Evolutionary conservation across 148 eudicot genomes (phyloP).

Genomic region (Rhododendron ferrugineum): DNA sequence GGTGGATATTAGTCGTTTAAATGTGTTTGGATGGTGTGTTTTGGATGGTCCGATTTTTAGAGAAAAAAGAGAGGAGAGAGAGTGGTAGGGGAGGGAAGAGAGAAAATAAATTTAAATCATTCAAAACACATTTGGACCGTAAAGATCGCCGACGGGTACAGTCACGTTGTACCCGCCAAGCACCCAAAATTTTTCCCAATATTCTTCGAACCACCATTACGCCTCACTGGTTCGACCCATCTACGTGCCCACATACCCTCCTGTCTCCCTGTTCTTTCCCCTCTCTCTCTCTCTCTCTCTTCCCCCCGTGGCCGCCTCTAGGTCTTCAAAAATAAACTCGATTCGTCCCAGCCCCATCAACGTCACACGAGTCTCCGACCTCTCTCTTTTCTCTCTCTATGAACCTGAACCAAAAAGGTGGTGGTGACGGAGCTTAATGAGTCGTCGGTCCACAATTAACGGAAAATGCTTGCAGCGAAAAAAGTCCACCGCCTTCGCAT

Average conservation of each 20-base stretch:
- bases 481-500: background rate
- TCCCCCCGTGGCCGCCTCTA: background rate
- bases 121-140: too few species aligned
- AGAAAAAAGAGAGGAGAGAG: too few species aligned
- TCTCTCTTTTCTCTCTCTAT: background rate
- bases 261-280: background rate
- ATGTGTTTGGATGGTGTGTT: too few species aligned
- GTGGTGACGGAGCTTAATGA: slow-evolving; percentile 5
- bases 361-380: background rate
- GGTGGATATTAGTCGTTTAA: accelerated
- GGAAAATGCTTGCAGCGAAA: slow-evolving; percentile 12
- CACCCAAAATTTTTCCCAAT: too few species aligned
- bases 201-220: background rate
- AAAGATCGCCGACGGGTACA: too few species aligned
- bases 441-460: background rate
- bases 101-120: too few species aligned
- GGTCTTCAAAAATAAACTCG: background rate
- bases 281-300: background rate
- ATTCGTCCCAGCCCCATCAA: background rate
- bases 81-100: too few species aligned
- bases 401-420: background rate
- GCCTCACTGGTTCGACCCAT: background rate
- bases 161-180: too few species aligned
- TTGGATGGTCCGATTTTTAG: too few species aligned
- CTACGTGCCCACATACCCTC: background rate